Base-by-base conservation (phyloP, 2,329 filamentous ascomycete species). In the Pestalotiopsis sp. region DNA sequence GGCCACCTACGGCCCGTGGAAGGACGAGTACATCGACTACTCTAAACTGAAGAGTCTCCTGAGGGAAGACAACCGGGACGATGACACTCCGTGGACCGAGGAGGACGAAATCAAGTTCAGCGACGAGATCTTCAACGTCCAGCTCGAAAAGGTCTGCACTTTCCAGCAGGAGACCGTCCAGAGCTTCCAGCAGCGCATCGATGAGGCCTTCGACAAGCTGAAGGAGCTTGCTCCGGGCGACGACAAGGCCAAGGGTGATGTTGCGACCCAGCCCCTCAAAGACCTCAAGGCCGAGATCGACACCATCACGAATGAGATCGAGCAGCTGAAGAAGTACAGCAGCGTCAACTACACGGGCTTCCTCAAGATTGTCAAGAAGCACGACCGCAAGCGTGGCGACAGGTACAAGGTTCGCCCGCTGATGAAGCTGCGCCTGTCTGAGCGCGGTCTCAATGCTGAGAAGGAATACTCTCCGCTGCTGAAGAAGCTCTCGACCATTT, bases 351-450 rank as follows among this genome's bases (percentile, higher is more conserved):
- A 98, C 81, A 97, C 96, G 5, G 96, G 94, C 62, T 97, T 98
- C 82, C 88, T 98, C 78, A 99, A 99, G 86, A 97, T 97, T 62
- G 94, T 94, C 68, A 99, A 99, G 90, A 99, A 99, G 84, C 96
- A 99, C 82, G 96, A 99, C 82, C 93, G 96, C 73, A 97, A 95
- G 83, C 89, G 95, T 73, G 95, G 95, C 68, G 87, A 90, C 73
- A 88, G 90, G 66, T 98, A 98, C 84, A 93, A 92, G 79, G 92
- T 98, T 73, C 90, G 94, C 27, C 95, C 96, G 36, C 91, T 98
- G 84, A 91, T 98, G 82, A 93, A 97, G 82, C 92, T 97, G 75
- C 92, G 93, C 75, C 83, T 99, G 75, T 90, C 93, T n/a, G 90
- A 94, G 72, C 87, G 95, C 70, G 94, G 95, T 13, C 97, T 99